Conservation (phyloP, 805 yeast genomes). For the Candida arabinofermentans region DNA sequence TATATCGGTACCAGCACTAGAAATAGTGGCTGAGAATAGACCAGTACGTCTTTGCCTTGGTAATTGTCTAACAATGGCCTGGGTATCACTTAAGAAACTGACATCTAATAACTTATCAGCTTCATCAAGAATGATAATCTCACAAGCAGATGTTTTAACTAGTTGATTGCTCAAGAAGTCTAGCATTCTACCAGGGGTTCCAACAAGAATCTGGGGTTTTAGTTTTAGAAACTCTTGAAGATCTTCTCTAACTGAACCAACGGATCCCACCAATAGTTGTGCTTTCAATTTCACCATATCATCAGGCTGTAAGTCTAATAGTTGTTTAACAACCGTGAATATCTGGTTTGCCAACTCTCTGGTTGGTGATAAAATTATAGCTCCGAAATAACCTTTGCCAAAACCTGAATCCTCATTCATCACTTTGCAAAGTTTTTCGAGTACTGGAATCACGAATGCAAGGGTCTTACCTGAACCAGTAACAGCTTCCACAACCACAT, state of each 20-base stretch:
- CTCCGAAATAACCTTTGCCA: slow-evolving; percentile 64
- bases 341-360: slow-evolving; percentile 67
- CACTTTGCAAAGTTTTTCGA: slow-evolving; percentile 54
- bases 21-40: slow-evolving; percentile 87
- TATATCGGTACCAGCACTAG: slow-evolving; percentile 72
- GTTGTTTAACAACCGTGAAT: slow-evolving; percentile 54
- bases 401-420: slow-evolving; percentile 23
- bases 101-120: slow-evolving; percentile 86
- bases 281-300: slow-evolving; percentile 40
- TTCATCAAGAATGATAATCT: slow-evolving; percentile 80
- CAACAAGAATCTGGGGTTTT: slow-evolving; percentile 74
- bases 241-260: slow-evolving; percentile 67
- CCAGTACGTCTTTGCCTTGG: slow-evolving; percentile 96
- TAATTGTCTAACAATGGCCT: slow-evolving; percentile 57
- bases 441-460: slow-evolving; percentile 80
- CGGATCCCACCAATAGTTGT: slow-evolving; percentile 63
- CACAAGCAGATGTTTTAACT: slow-evolving; percentile 62
- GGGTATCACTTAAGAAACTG: slow-evolving; percentile 67
- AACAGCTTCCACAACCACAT: slow-evolving; percentile 94
- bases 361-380: slow-evolving; percentile 70
- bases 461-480: slow-evolving; percentile 98
- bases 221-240: slow-evolving; percentile 47
- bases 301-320: slow-evolving; percentile 57
- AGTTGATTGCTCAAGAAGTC: slow-evolving; percentile 63
- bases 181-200: slow-evolving; percentile 86